Evolutionary conservation across 305 asterid species (phyloP).

Genomic region (Striga hermonthica): DNA sequence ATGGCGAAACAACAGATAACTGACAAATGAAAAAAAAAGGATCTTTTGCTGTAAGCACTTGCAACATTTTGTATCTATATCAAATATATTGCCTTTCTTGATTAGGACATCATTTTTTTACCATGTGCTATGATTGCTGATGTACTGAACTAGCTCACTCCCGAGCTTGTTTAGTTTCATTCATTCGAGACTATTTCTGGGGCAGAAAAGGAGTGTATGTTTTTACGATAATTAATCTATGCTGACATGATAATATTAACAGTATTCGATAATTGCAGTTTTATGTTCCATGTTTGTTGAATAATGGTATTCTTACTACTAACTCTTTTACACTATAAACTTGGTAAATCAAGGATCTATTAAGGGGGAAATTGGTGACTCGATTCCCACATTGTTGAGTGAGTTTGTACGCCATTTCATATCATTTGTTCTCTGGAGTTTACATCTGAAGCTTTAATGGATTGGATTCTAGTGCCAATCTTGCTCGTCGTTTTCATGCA

Average conservation of each 20-base stretch:
- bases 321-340: no score
- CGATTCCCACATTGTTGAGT: no score
- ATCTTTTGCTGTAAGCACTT: constrained; percentile 11
- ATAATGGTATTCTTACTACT: no score
- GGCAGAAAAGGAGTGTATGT: constrained; percentile 21
- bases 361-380: no score
- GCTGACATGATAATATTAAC: constrained; percentile 20
- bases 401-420: no score
- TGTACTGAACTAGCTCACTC: constrained; percentile 8
- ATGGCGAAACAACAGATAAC: constrained; percentile 45
- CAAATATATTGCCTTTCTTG: constrained; percentile 4
- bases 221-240: constrained; percentile 13
- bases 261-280: constrained; percentile 16
- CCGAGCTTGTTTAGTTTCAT: neutral
- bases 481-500: no score
- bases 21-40: constrained; percentile 39
- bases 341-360: no score
- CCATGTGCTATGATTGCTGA: constrained; percentile 21
- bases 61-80: constrained; percentile 19
- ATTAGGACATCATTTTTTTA: constrained; percentile 10
- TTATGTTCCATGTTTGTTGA: neutral
- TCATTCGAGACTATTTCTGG: constrained; percentile 14
- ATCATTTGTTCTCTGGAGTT: no score
- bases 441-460: no score
- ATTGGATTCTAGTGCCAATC: no score